These are phyloP conservation scores for Quercus suber DNA, from an alignment of 306 rosid genomes.

Conservation along the genomic window DNA sequence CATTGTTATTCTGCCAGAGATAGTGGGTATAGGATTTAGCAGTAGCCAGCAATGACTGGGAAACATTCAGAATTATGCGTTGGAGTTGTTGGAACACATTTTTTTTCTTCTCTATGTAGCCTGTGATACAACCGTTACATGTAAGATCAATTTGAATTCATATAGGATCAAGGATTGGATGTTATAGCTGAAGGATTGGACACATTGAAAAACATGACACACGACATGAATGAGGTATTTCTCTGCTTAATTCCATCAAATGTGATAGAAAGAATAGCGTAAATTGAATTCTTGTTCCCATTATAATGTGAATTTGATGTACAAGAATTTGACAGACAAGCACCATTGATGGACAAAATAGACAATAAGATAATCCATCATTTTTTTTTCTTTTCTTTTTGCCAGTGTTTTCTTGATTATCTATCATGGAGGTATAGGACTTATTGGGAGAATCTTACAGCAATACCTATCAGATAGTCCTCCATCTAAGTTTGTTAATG, in stretches of 20 bases:
- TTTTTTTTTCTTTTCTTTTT: not conserved
- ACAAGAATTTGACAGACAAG: constrained; percentile 36
- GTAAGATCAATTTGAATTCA: not conserved
- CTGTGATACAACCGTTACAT: not conserved
- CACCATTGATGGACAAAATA: constrained; percentile 34
- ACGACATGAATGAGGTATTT: constrained; percentile 42
- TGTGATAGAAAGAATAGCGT: not conserved
- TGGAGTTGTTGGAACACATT: not conserved
- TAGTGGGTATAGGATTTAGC: not conserved
- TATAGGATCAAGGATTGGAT: constrained; percentile 42
- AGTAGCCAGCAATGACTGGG: not conserved
- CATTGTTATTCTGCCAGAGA: not conserved
- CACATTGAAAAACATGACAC: constrained; percentile 43
- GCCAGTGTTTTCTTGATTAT: not conserved
- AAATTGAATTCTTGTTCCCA: not conserved
- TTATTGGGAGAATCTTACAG: not conserved
- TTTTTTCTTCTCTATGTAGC: not conserved
- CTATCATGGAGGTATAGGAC: not conserved
- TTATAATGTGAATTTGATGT: not conserved
- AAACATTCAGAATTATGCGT: not conserved
- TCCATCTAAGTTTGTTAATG: not conserved
- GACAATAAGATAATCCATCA: constrained; percentile 28
- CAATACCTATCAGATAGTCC: not conserved
- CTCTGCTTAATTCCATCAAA: not conserved
- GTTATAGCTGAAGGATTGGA: constrained; percentile 41